Evolutionary conservation across 2,329 filamentous ascomycete genomes (phyloP).

Genomic region (Cordyceps tenuipes): DNA sequence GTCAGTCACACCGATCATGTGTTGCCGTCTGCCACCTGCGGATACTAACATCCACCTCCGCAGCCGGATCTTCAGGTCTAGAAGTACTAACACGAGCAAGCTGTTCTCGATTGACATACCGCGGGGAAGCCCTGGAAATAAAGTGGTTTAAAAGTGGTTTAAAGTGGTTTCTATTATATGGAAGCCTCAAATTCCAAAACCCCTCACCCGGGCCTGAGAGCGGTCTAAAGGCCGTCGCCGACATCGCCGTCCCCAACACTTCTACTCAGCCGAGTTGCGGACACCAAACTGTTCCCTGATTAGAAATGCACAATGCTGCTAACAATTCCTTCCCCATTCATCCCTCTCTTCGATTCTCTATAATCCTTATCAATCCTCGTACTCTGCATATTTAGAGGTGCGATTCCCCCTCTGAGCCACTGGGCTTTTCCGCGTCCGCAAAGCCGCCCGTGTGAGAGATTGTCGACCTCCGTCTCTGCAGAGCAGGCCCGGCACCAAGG

Average conservation of each 20-base stretch:
- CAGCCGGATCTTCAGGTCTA: background rate
- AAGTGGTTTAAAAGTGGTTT: no score
- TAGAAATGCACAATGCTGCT: background rate
- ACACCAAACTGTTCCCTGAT: background rate
- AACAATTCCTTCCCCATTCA: background rate
- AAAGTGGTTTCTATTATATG: background rate
- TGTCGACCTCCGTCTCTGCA: background rate
- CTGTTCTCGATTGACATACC: background rate
- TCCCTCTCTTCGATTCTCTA: background rate
- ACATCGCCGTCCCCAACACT: conserved; percentile 3
- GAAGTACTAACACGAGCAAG: background rate
- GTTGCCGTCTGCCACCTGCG: background rate
- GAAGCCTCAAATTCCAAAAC: background rate
- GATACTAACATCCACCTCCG: background rate
- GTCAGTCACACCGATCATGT: background rate
- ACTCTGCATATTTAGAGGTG: no score
- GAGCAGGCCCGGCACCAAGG: no score
- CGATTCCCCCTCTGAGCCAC: background rate
- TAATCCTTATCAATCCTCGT: background rate
- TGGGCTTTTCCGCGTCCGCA: no score
- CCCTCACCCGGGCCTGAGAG: background rate
- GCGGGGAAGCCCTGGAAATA: background rate
- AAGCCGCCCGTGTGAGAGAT: background rate
- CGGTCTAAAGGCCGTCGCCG: background rate
- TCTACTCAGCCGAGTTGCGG: conserved; percentile 5